Base-by-base conservation (phyloP, 2,329 filamentous ascomycete genomes). In the Colletotrichum cereale region DNA sequence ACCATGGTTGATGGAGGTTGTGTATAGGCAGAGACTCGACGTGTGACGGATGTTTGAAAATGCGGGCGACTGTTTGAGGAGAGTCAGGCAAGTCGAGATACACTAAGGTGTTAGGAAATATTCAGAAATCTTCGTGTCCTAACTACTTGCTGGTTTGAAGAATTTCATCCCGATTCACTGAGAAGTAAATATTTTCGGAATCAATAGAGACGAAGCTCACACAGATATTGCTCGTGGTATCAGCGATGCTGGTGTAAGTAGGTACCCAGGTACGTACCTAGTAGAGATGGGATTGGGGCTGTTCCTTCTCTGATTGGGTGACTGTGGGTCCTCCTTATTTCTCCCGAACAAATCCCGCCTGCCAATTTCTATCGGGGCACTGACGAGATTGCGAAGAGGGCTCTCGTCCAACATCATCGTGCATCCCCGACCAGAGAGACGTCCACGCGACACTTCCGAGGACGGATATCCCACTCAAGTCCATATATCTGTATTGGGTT, bases 271-370 rank as follows among this genome's bases (percentile, higher is more conserved):
- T n/a, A n/a, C n/a, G n/a, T n/a, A n/a, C n/a, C n/a, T n/a, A 14
- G 40, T 4, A 26, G 2, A 2, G 38, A 40, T 44, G 11, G 56
- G n/a, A n/a, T n/a, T 60, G 56, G 56, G 38, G 26, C 38, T 14
- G 3, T 4, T 4, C 24, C 16, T 5, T 44, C n/a, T 24, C 10
- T 40, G 24, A 60, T 60, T 60, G 40, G 40, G 16, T n/a, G 8
- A 10, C 3, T 18, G 18, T 26, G 53, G 57, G 21, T 47, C 21
- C 12, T 14, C 57, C 2, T 12, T n/a, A 1, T 34, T 14, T 12
- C 34, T n/a, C 29, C 57, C 42, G 42, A 61, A 61, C 40, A 61
- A 48, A 61, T 61, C 36, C 57, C 57, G 24, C 31, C 21, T 5
- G 26, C 40, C 57, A 34, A 36, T 36, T 61, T 42, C 29, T 36